Base-by-base conservation (phyloP, 495 filamentous ascomycete species). In the Xylaria acuta region DNA sequence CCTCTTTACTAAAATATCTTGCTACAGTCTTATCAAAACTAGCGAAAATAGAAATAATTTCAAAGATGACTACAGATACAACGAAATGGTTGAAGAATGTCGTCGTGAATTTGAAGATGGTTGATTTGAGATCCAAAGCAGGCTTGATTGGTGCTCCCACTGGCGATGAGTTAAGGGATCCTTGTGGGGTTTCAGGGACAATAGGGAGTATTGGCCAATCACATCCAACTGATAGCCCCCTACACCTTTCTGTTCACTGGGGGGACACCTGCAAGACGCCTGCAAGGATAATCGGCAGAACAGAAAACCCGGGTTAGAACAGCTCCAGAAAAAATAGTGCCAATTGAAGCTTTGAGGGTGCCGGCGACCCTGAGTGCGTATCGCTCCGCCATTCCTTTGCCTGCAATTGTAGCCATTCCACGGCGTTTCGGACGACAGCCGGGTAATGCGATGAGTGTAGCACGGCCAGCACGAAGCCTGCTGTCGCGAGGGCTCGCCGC, bases 381-480 rank as follows among this genome's bases (percentile, higher is more conserved):
- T 63, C 59, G 51, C 41, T 38, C 43, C 67, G 45, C 47, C n/a
- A 51, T 20, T 40, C 41, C 45, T 22, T 7, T 5, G 47, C 67
- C 27, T 69, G 53, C 62, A 70, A 69, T 71, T 67, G 63, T 56
- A 76, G 67, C 69, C 69, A 70, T 51, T 68, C 56, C 58, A 67
- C 64, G 73, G 74, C 73, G 22, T 53, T 59, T 51, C 69, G n/a
- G 8, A 64, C 69, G 59, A 62, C 67, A 53, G 56, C 67, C 62
- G 22, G 27, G 76, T 41, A 66, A 75, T 76, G 77, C 75, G 74
- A 80, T 80, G 79, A 80, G 77, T 69, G 70, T 78, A 72, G 75
- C 72, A 77, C 74, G 73, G 59, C 75, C 79, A 71, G 75, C 74
- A 70, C 67, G 77, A 64, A 78, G 79, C 67, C 77, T 80, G 73